Base-by-base conservation (phyloP, 352 stramenopile species). In the Pythium rhizo-oryzae region DNA sequence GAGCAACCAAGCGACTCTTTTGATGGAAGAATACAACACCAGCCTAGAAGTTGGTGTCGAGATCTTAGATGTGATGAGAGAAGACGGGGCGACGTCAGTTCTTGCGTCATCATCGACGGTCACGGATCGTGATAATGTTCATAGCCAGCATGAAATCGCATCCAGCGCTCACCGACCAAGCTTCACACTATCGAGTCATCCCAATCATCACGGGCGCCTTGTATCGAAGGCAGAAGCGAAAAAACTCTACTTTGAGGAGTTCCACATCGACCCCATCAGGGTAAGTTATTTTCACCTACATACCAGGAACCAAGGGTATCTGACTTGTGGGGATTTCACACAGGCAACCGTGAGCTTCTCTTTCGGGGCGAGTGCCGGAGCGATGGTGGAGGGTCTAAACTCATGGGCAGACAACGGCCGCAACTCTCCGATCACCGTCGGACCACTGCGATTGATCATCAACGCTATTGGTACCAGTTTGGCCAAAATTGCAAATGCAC, bases 181-280 rank as follows among this genome's bases (percentile, higher is more conserved):
- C 2, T 74, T 69, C 28, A 63, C 56, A 8, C 41, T 70, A 12
- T 44, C 61, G 19, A 59, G 50, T 4, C 49, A 70, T 37, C 30
- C 58, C 19, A 70, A 70, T 25, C 62, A 75, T 47, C 66, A 78
- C 19, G 67, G 71, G 4, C 59, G 64, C 24, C 24, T 73, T 8
- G 79, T 85, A 62, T 78, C 70, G 4, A 89, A 84, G 33, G 75
- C 85, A 12, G 83, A 91, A 54, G 74, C 83, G 19, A 94, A 90
- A 53, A 96, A 96, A 59, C 68, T 96, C 12, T 96, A 96, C 70
- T 96, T 96, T 44, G 89, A 96, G 80, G 88, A 95, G 69, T 95
- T 96, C 59, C 77, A 91, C 55, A 93, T 96, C 63, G 82, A 92
- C 35, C 77, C 85, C 16, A 96, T 96, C 54, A 75, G 82, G 37